These are phyloP conservation scores for Piedraia hortae DNA, from an alignment of 2,329 filamentous ascomycete species.

Conservation along the genomic window DNA sequence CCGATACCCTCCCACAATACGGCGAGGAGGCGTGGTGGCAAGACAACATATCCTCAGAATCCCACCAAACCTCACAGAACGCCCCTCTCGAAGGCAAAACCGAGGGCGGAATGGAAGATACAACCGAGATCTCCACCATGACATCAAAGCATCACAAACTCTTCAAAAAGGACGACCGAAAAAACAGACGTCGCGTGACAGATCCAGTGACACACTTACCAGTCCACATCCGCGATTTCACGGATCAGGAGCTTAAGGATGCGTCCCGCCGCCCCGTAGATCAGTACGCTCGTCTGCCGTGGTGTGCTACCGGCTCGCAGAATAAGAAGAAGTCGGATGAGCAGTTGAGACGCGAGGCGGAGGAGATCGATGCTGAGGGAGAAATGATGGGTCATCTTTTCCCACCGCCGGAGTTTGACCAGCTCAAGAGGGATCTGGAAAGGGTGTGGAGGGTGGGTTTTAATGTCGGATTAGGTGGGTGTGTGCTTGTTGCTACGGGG, in stretches of 20 bases:
- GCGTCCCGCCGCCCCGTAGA: conserved; percentile 10
- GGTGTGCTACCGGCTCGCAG: conserved; percentile 19
- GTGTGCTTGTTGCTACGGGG: conserved; percentile 10
- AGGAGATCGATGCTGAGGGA: conserved; percentile 17
- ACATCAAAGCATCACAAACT: conserved; percentile 21
- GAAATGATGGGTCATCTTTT: conserved; percentile 23
- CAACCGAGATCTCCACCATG: conserved; percentile 16
- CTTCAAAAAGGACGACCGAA: conserved; percentile 22
- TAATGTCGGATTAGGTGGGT: conserved; percentile 14
- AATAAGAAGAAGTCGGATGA: conserved; percentile 19
- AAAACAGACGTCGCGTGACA: conserved; percentile 32
- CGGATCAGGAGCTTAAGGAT: conserved; percentile 29
- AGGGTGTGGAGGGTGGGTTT: conserved; percentile 20
- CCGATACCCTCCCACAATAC: not conserved
- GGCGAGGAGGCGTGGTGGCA: conserved; percentile 3
- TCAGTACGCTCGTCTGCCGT: too few species aligned
- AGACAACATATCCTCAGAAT: too few species aligned
- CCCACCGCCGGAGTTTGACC: conserved; percentile 24
- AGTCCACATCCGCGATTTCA: conserved; percentile 40
- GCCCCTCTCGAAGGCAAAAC: conserved; percentile 4
- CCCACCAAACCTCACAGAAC: conserved; percentile 2
- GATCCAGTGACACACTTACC: conserved; percentile 47
- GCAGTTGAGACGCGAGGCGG: conserved; percentile 17
- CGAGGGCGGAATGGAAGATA: conserved; percentile 13
- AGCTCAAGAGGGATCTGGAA: conserved; percentile 18